Percentiles rank a stretch among this genome's conserved stretches.
These are phyloP conservation scores for Herpetomonas samuelpessoai DNA, from an alignment of 208 protist species.

Conservation along the genomic window DNA sequence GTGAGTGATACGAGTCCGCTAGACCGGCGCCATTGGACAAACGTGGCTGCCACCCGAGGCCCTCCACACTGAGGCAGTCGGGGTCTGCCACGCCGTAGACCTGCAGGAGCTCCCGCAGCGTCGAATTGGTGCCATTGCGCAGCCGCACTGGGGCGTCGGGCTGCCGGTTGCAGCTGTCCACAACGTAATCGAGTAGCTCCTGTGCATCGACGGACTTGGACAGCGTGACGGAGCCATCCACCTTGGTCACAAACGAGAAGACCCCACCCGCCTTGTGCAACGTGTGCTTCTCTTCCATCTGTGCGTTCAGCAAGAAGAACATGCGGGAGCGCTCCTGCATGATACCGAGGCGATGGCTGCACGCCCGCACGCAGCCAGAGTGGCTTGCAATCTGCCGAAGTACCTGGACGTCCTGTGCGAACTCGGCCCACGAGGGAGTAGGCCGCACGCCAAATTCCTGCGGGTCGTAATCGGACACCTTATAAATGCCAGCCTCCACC, in stretches of 20 bases:
- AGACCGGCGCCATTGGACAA: conserved; percentile 1
- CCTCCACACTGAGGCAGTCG: conserved; percentile 66
- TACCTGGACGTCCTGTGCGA: conserved; percentile 67
- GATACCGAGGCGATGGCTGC: conserved; percentile 86
- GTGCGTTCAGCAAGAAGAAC: conserved; percentile 88
- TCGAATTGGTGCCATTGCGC: conserved; percentile 57
- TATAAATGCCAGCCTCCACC: conserved; percentile 62
- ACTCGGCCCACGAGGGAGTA: conserved; percentile 56
- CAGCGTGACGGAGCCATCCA: conserved; percentile 79
- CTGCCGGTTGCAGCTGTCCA: conserved; percentile 63
- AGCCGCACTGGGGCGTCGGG: conserved; percentile 51
- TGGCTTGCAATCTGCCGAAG: conserved; percentile 74
- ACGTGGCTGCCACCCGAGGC: conserved; percentile 76
- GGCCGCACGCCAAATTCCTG: conserved; percentile 18
- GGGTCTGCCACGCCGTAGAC: conserved; percentile 56
- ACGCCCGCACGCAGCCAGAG: conserved; percentile 68
- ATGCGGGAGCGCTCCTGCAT: conserved; percentile 91
- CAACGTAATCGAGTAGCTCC: conserved; percentile 75
- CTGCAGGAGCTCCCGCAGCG: conserved; percentile 72
- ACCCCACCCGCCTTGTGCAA: conserved; percentile 79
- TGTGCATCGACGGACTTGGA: conserved; percentile 71
- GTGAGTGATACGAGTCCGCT: conserved; percentile 23
- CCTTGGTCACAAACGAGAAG: conserved; percentile 78
- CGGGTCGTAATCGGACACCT: conserved; percentile 52
- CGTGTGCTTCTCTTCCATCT: conserved; percentile 82